Evolutionary conservation across 2,329 filamentous ascomycete genomes (phyloP), one percentile per base, ranked within the genome.

Genomic region (Phialophora tarda): DNA sequence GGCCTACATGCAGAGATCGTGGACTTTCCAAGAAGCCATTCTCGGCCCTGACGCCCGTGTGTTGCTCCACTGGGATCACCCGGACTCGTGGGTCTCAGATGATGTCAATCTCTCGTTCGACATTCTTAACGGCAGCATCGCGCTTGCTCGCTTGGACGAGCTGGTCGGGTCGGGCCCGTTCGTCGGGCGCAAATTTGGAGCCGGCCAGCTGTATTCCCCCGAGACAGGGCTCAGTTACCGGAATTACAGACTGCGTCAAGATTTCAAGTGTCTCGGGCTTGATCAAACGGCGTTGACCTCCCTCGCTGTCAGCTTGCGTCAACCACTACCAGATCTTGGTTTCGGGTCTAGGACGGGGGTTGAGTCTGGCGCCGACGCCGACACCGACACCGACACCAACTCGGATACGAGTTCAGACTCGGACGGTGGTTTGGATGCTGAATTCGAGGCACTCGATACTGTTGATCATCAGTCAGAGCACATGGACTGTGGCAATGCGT

Each of bases 11-110:
- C 23, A 56, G 23, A 38, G 54, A 23, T 24, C 54, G 1, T 56
- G 54, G 54, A 56, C 54, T 21, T 34, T 56, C 28, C 54, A 56
- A 38, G 54, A 56, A 30, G 54, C 54, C 26, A 56, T 30, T 24
- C 54, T 56, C 24, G 23, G 54, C 8, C 23, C 23, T 21, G 28
- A 56, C 12, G 28, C 54, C n/a, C 28, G 8, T 56, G 28, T 56
- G n/a, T 34, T 56, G 28, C 23, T 44, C 38, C 38, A 44, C 38
- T 44, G 38, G 38, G 14, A 44, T 8, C 38, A 44, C 17, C 38
- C 38, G 17, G 38, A 44, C 17, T 44, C 38, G 38, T 44, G 38
- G 38, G 14, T n/a, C 10, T 5, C 38, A n/a, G 38, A 44, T 8
- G 17, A 44, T 7, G 38, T 44, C 17, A 44, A 44, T 44, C 38